A percentile compares a stretch with the other conserved stretches of the same genome.
Conservation (phyloP, 805 yeast species). For the Wickerhamiella dianesei region DNA sequence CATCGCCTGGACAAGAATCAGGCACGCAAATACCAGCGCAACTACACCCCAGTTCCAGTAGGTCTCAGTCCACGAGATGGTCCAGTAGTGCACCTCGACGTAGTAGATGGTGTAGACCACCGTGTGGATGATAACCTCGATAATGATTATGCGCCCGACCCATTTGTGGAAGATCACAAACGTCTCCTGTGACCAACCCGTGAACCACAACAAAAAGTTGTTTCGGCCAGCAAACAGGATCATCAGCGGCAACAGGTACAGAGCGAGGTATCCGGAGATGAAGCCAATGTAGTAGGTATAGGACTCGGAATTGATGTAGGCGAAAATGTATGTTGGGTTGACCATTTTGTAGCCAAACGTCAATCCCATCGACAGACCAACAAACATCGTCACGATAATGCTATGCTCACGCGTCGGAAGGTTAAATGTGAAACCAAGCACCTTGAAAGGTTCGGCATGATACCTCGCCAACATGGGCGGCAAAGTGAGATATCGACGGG, state of each 20-base stretch:
- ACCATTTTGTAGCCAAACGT: conserved; percentile 12
- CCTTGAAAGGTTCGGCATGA: conserved; percentile 1
- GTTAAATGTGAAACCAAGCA: conserved; percentile 5
- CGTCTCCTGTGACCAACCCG: conserved; percentile 48
- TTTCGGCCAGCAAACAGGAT: conserved; percentile 50
- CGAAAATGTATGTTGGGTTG: conserved; percentile 6
- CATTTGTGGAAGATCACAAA: conserved; percentile 44
- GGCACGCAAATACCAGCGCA: conserved; percentile 27
- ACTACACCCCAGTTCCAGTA: conserved; percentile 18
- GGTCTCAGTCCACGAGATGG: conserved; percentile 6
- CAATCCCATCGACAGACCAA: conserved; percentile 23
- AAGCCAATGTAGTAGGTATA: conserved; percentile 7
- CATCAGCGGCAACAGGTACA: conserved; percentile 20
- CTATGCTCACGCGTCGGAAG: conserved; percentile 32
- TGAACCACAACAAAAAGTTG: conserved; percentile 44
- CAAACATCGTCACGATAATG: conserved; percentile 25
- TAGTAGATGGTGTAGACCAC: conserved; percentile 15
- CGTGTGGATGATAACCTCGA: conserved; percentile 20
- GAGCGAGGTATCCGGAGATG: conserved; percentile 11
- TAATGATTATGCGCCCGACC: conserved; percentile 19
- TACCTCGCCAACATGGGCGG: background rate
- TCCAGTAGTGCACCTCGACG: conserved; percentile 8
- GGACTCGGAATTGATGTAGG: conserved; percentile 2
- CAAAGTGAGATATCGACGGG: background rate
- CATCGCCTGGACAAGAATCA: conserved; percentile 33